phyloP scores from a whole-genome alignment of 352 stramenopile genomes.

The Pythium aphanidermatum region DNA sequence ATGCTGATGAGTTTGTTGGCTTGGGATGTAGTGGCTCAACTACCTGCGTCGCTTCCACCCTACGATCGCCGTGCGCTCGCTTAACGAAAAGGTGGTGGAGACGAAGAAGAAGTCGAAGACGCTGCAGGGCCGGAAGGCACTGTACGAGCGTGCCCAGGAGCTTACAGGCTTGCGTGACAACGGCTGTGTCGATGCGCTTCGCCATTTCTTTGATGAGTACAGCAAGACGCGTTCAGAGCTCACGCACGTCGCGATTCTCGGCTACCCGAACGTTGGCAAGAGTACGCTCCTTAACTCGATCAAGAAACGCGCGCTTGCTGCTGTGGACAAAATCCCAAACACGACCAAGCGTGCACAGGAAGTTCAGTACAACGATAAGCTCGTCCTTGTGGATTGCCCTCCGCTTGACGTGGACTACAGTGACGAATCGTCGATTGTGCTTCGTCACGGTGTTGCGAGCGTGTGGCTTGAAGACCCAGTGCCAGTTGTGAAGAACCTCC shows the following conservation, averaged over 20 bases:
- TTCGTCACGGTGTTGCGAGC: constrained; percentile 94
- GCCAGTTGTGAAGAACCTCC: constrained; percentile 86
- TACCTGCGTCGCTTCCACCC: constrained; percentile 93
- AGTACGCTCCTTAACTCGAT: constrained; percentile 95
- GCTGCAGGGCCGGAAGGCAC: constrained; percentile 51
- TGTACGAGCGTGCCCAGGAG: constrained; percentile 68
- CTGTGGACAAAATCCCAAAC: constrained; percentile 42
- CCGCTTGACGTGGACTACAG: constrained; percentile 96
- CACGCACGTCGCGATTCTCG: constrained; percentile 94
- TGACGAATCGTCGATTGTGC: constrained; percentile 71
- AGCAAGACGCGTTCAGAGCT: constrained; percentile 66
- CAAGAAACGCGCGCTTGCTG: constrained; percentile 63
- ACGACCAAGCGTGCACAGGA: constrained; percentile 84
- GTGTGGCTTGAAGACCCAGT: constrained; percentile 95
- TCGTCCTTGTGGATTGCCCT: constrained; percentile 95
- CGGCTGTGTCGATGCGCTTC: constrained; percentile 81
- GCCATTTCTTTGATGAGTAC: constrained; percentile 97
- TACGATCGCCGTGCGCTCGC: constrained; percentile 86
- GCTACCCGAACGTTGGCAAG: constrained; percentile 97
- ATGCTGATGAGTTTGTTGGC: not conserved
- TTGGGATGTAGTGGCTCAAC: constrained; percentile 55
- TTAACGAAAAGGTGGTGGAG: constrained; percentile 87
- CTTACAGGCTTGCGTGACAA: constrained; percentile 69
- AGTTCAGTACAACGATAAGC: constrained; percentile 95
- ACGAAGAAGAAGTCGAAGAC: constrained; percentile 83